Percentiles rank a stretch among this genome's conserved stretches.
Conservation (phyloP, 2,329 filamentous ascomycete genomes). For the Epichloe aotearoae region DNA sequence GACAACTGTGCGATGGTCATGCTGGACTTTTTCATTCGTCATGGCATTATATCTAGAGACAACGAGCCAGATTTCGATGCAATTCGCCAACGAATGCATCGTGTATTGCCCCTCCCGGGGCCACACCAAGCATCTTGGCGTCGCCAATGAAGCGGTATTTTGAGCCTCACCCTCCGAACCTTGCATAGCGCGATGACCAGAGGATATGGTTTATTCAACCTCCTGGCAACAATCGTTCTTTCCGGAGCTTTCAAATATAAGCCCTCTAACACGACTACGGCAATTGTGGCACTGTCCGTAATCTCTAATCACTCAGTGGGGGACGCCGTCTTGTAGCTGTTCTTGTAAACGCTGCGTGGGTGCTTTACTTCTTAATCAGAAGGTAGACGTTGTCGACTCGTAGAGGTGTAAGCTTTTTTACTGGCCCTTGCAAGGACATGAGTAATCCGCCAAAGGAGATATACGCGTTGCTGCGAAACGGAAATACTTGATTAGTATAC, state of each 20-base stretch:
- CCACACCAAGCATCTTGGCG: slow-evolving; percentile 34
- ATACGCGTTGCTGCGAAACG: slow-evolving; percentile 63
- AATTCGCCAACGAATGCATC: slow-evolving; percentile 63
- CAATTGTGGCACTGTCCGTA: background rate
- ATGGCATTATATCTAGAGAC: slow-evolving; percentile 64
- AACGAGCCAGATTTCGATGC: slow-evolving; percentile 69
- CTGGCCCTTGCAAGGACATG: slow-evolving; percentile 82
- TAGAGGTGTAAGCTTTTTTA: slow-evolving; percentile 84
- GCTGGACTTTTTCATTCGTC: slow-evolving; percentile 81
- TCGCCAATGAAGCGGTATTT: background rate
- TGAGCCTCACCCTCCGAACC: background rate
- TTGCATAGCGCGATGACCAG: background rate
- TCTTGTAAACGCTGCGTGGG: background rate
- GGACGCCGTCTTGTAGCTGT: background rate
- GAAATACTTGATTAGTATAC: slow-evolving; percentile 2
- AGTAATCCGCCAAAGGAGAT: slow-evolving; percentile 87
- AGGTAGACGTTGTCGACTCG: slow-evolving; percentile 91
- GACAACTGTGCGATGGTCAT: slow-evolving; percentile 78
- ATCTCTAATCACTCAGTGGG: background rate
- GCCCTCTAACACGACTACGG: background rate
- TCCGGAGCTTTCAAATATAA: background rate
- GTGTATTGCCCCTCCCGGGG: slow-evolving; percentile 68
- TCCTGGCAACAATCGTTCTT: background rate
- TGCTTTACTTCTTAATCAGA: slow-evolving; percentile 63
- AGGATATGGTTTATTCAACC: background rate